Evolutionary conservation across 169 alveolate species (phyloP), one percentile per base, ranked within the genome.

Genomic region (Eimeria falciformis): DNA sequence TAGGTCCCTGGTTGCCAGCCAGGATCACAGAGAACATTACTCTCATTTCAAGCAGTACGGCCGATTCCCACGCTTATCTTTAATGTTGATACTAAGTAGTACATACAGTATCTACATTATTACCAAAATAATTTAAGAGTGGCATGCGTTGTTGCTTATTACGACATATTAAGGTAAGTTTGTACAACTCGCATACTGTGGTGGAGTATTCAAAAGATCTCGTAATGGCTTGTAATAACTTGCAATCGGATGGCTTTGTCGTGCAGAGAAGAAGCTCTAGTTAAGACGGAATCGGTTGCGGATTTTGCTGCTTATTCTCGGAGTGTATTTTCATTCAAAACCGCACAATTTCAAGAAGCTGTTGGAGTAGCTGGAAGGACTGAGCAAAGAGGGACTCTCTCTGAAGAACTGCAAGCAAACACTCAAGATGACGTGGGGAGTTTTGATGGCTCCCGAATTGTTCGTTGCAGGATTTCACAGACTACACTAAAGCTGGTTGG

Each of bases 401-500:
- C 65, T 53, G 65, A 53, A 53, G 25, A 12, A 17, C 25, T 17
- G n/a, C 65, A 53, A 53, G 3, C 65, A 53, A 2, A 53, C 65
- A 21, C 65, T 17, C n/a, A 53, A 17, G 25, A 53, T 17, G 65
- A 21, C 0, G 3, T 53, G 65, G n/a, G n/a, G n/a, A 53, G 25
- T 17, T 21, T 21, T 12, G n/a, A 21, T 12, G 0, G 0, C n/a
- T 21, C 65, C 17, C 17, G 65, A 12, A 3, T 53, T 53, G 65
- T 75, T 29, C 46, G 66, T 65, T 79, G 89, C 55, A 50, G 56
- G 37, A 37, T 79, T 37, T 79, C 89, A 11, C 69, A 79, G 47
- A 65, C 47, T 6, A 45, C 89, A 6, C 53, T 79, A 0, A 79
- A 56, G 75, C 89, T 58, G 37, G 89, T 79, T 17, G 89, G 89